These are phyloP conservation scores for Dillenia suffruticosa DNA, from an alignment of 164 flowering plant species.

Conservation along the genomic window DNA sequence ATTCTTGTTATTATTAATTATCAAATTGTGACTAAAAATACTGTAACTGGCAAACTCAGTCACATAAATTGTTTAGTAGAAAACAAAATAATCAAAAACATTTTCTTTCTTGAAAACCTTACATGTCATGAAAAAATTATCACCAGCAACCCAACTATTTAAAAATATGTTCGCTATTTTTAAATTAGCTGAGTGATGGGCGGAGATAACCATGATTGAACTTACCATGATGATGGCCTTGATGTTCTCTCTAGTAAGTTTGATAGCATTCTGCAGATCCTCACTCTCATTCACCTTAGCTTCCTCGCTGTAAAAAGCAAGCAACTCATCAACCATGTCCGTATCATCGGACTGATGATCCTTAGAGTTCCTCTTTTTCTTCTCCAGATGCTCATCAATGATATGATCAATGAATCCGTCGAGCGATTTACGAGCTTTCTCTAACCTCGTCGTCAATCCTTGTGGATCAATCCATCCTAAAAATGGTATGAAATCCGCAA, in stretches of 20 bases:
- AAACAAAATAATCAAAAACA: no score
- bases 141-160: no score
- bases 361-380: conserved; percentile 8
- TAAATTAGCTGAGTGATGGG: background rate
- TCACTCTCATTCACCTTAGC: conserved; percentile 24
- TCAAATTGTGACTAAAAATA: no score
- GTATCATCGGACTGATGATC: conserved; percentile 13
- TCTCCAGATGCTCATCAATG: conserved; percentile 56
- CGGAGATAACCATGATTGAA: no score
- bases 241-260: conserved; percentile 62
- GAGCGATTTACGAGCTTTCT: conserved; percentile 42
- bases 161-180: background rate
- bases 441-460: conserved; percentile 38
- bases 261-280: conserved; percentile 44
- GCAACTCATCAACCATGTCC: conserved; percentile 78
- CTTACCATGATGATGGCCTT: conserved; percentile 88
- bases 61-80: no score
- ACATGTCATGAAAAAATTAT: no score
- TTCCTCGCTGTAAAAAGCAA: conserved; percentile 51
- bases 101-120: no score
- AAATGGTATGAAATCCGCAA: conserved; percentile 64
- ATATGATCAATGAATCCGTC: conserved; percentile 66
- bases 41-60: no score
- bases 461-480: conserved; percentile 59
- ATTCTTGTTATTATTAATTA: no score